Evolutionary conservation across 805 yeast genomes (phyloP).

Genomic region (Suhomyces sp.): DNA sequence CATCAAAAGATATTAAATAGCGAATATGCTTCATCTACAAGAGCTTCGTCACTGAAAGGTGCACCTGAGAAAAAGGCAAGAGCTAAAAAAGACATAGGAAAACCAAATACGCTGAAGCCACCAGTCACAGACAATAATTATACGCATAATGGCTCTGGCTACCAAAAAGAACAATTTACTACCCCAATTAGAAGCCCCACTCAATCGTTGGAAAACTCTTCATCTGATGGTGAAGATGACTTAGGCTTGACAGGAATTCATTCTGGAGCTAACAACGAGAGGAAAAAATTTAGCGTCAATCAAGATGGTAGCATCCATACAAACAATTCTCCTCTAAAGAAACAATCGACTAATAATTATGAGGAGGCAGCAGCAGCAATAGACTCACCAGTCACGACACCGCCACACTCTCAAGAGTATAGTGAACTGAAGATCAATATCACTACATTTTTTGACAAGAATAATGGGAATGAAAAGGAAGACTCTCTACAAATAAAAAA

Average conservation of each 20-base stretch:
- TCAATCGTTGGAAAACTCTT: slow-evolving; percentile 4
- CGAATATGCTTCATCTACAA: no score
- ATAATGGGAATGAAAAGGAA: not conserved
- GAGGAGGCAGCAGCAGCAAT: no score
- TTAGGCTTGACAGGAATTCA: slow-evolving; percentile 14
- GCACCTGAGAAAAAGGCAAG: not conserved
- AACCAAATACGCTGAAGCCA: not conserved
- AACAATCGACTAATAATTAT: not conserved
- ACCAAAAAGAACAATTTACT: slow-evolving; percentile 5
- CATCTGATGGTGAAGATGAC: slow-evolving; percentile 15
- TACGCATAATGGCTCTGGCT: slow-evolving; percentile 1
- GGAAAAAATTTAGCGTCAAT: slow-evolving; percentile 5
- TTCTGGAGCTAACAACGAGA: slow-evolving; percentile 6
- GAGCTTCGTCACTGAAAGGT: not conserved
- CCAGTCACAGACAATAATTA: not conserved
- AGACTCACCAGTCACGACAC: slow-evolving; percentile 33
- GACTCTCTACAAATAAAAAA: slow-evolving; percentile 2
- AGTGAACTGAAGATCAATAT: not conserved
- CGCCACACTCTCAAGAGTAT: slow-evolving; percentile 31
- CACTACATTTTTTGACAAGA: not conserved
- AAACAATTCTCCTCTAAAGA: slow-evolving; percentile 1
- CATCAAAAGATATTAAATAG: no score
- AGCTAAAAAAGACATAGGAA: no score
- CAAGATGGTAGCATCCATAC: slow-evolving; percentile 11
- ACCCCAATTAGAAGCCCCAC: slow-evolving; percentile 12